phyloP scores from a whole-genome alignment of 2,329 filamentous ascomycete genomes.

The Sphaerulina populicola region DNA sequence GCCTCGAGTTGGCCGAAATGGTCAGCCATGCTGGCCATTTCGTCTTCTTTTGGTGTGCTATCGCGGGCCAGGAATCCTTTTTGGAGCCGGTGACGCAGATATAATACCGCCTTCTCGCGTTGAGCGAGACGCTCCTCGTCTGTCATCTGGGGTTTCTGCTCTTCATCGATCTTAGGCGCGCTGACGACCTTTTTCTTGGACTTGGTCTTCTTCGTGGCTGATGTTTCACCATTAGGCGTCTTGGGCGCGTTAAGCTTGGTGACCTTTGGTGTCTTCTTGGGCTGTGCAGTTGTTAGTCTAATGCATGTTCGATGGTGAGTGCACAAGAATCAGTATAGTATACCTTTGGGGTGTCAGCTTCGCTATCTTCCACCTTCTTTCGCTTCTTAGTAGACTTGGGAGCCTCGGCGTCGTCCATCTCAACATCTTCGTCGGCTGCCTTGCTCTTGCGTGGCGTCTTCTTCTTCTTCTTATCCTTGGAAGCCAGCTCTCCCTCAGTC shows the following conservation, averaged over 20 bases:
- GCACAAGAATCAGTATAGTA: background rate
- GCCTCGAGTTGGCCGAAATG: conserved; percentile 74
- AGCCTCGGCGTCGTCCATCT: conserved; percentile 57
- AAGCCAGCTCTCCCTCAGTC: conserved; percentile 40
- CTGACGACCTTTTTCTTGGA: conserved; percentile 53
- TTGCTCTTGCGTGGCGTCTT: conserved; percentile 30
- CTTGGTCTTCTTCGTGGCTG: conserved; percentile 42
- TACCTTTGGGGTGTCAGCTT: conserved; percentile 62
- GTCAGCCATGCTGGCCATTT: conserved; percentile 70
- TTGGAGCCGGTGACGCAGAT: conserved; percentile 87
- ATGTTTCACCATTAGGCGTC: conserved; percentile 33
- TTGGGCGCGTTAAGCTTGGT: conserved; percentile 42
- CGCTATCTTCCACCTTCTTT: conserved; percentile 60
- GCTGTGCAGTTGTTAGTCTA: conserved; percentile 32
- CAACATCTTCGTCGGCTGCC: conserved; percentile 35
- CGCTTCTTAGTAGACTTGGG: conserved; percentile 64
- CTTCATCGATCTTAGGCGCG: conserved; percentile 47
- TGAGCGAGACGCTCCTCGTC: conserved; percentile 49
- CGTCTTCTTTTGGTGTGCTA: conserved; percentile 73
- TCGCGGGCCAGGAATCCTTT: conserved; percentile 85
- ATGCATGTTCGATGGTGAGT: background rate
- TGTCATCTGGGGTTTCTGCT: conserved; percentile 49
- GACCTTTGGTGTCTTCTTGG: conserved; percentile 45
- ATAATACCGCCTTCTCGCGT: conserved; percentile 66
- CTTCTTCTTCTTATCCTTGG: conserved; percentile 45